A percentile compares a stretch with the other conserved stretches of the same genome.
Evolutionary conservation across 306 rosid species (phyloP).

Genomic region (Alnus rubra): DNA sequence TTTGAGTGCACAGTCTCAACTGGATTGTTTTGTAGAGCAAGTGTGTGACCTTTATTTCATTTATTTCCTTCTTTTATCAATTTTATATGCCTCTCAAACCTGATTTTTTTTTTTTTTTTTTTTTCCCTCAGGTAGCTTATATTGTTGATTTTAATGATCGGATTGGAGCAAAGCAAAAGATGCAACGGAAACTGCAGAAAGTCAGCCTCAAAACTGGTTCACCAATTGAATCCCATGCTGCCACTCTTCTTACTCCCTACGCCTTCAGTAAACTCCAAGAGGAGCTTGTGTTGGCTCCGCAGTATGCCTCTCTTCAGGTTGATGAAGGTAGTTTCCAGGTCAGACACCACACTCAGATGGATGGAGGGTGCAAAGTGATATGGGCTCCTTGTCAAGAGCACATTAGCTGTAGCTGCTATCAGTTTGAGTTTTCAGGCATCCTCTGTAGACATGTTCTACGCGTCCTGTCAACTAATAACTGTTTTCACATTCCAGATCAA

Average conservation of each 20-base stretch:
- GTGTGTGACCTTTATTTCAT: constrained; percentile 42
- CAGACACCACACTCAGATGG: constrained; percentile 73
- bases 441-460: constrained; percentile 75
- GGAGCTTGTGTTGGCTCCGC: constrained; percentile 85
- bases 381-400: constrained; percentile 81
- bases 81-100: constrained; percentile 11
- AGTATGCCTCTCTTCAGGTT: constrained; percentile 63
- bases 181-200: constrained; percentile 66
- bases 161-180: constrained; percentile 69
- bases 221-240: constrained; percentile 86
- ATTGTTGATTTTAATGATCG: constrained; percentile 65
- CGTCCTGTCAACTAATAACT: constrained; percentile 77
- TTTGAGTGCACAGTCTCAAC: constrained; percentile 67
- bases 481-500: constrained; percentile 76
- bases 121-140: constrained; percentile 52
- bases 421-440: constrained; percentile 74
- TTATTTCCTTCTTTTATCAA: constrained; percentile 16
- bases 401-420: constrained; percentile 78
- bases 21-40: constrained; percentile 60
- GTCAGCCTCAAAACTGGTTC: constrained; percentile 82
- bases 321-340: constrained; percentile 85
- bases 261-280: constrained; percentile 80
- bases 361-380: constrained; percentile 80
- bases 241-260: constrained; percentile 72
- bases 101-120: background rate